These are phyloP conservation scores for Castanea crenata DNA, from an alignment of 306 rosid genomes.

Conservation along the genomic window DNA sequence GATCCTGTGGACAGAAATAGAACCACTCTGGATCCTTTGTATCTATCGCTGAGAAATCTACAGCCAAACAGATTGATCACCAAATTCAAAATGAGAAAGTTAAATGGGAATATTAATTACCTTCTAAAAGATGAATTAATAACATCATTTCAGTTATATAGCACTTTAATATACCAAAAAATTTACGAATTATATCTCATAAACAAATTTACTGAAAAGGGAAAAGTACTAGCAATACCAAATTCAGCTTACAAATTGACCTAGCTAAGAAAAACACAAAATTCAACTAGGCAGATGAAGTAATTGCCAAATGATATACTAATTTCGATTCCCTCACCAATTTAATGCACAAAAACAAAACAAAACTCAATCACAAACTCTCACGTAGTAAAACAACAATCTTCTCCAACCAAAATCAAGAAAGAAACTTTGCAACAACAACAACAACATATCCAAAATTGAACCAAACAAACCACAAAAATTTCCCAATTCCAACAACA, in stretches of 20 bases:
- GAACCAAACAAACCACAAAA: slow-evolving; percentile 2
- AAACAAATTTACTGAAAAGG: neutral
- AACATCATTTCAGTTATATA: neutral
- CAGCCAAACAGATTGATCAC: slow-evolving; percentile 3
- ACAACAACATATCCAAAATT: neutral
- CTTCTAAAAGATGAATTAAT: neutral
- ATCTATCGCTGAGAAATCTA: slow-evolving; percentile 68
- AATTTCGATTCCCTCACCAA: neutral
- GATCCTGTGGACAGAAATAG: slow-evolving; percentile 95
- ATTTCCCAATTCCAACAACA: neutral
- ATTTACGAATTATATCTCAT: neutral
- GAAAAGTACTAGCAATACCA: neutral
- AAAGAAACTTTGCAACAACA: neutral
- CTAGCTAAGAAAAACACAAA: neutral
- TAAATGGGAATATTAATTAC: neutral
- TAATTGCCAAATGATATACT: neutral
- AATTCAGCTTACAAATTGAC: neutral
- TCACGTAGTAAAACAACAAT: neutral
- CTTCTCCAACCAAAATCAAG: neutral
- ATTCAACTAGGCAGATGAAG: neutral
- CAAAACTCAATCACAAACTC: neutral
- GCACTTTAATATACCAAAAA: neutral
- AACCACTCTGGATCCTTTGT: slow-evolving; percentile 95
- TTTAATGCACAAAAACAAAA: neutral
- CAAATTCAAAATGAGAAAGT: neutral